Evolutionary conservation across 2,329 filamentous ascomycete species (phyloP), one percentile per base, ranked within the genome.

Genomic region (Epichloe coenophiala): DNA sequence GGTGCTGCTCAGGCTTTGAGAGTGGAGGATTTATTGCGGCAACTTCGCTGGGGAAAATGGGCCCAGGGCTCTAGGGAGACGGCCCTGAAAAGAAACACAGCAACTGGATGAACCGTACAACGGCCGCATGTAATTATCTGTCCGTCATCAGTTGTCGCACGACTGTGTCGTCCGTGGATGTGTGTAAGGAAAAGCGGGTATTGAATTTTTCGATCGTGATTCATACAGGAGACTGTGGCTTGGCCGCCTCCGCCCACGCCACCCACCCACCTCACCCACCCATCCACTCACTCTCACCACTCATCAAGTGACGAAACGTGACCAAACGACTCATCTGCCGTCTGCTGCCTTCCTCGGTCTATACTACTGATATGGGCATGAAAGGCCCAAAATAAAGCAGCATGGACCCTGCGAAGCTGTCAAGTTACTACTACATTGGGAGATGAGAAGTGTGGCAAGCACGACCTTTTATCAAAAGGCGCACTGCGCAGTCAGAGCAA

Each of bases 391-490:
- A 40, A 17, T 8, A 15, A 37, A 37, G 5, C 36, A 15, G 21
- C 19, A 76, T 77, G 72, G 74, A 78, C 48, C 57, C 67, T 38
- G n/a, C n/a, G 63, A 73, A 50, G 67, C 67, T 46, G 67, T 80
- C 58, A 76, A 68, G n/a, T 66, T 82, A 13, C 61, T 82, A 31
- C 62, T 81, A 19, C 65, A n/a, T n/a, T 82, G n/a, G 78, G 79
- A 35, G 78, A 82, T 62, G 71, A 74, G 53, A 69, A 70, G 58
- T 77, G 77, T 55, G 78, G 78, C 50, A 83, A 82, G 63, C n/a
- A 78, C 77, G 21, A 78, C 74, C 1, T 81, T 82, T 61, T 81
- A 59, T 56, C n/a, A n/a, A n/a, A n/a, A n/a, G n/a, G n/a, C n/a
- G 78, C 72, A 57, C 31, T 40, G 53, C 52, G 37, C 27, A 31